Evolutionary conservation across 2,329 filamentous ascomycete genomes (phyloP), one percentile per base, ranked within the genome.

Genomic region (Blastomyces percursus): DNA sequence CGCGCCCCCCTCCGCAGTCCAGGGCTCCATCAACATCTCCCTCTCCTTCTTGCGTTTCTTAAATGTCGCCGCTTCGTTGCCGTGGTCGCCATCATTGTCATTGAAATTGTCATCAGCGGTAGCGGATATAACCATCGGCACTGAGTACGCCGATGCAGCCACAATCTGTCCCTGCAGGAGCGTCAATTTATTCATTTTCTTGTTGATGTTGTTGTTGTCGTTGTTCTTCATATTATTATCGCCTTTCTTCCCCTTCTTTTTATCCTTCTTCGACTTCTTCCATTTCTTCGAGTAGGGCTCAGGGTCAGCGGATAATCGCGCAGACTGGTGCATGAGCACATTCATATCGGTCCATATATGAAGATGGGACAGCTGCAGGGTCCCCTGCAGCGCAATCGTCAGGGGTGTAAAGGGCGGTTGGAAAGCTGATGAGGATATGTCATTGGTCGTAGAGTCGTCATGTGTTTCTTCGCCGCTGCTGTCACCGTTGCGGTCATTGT

Each of bases 331-430:
- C 68, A 96, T 81, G 62, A 97, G 80, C 65, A 97, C 86, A 73
- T 97, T 97, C 74, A 97, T 82, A 71, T 90, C 86, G 6, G 91
- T 93, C 71, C 88, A 89, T 68, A 99, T 85, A 77, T 97, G 94
- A 69, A 99, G 81, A 75, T 96, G 94, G 74, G 86, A 91, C 59
- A 87, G 80, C 76, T 99, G 92, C 24, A 97, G 81, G 0, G 90
- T 96, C 1, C 94, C 94, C 14, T 92, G 88, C 21, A 99, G 79
- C 2, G 92, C 92, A 66, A 99, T 90, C 7, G 95, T 88, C 46
- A 96, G 81, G 0, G 93, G 92, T 16, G 93, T 89, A 77, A 89
- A 91, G n/a, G 51, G 51, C 7, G 51, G 27, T 12, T 55, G 51
- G 2, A 30, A 55, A 51, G 48, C 11, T 30, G 30, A 55, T 9